A percentile compares a stretch with the other conserved stretches of the same genome.
Evolutionary conservation across 192 early-diverging fungal species (phyloP).

Genomic region (Coemansia sp.): DNA sequence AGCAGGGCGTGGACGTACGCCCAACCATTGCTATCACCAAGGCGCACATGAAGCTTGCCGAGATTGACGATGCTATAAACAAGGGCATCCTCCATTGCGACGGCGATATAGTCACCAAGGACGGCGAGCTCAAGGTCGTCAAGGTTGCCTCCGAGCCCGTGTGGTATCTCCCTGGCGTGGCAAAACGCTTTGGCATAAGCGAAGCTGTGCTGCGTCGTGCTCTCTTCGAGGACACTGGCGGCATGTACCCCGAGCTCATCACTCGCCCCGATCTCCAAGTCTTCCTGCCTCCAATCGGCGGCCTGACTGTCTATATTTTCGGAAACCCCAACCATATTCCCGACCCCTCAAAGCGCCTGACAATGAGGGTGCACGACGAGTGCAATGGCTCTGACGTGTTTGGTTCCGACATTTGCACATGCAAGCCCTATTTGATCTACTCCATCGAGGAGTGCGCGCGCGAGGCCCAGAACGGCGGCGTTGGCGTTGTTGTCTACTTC

Average conservation of each 20-base stretch:
- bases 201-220: constrained; percentile 81
- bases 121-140: constrained; percentile 81
- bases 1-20: constrained; percentile 76
- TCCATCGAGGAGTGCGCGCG: constrained; percentile 89
- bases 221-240: constrained; percentile 88
- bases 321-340: constrained; percentile 74
- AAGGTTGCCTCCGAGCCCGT: constrained; percentile 96
- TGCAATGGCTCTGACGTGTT: constrained; percentile 93
- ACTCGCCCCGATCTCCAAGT: constrained; percentile 91
- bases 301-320: constrained; percentile 78
- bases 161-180: constrained; percentile 92
- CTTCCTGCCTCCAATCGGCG: constrained; percentile 92
- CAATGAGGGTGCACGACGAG: constrained; percentile 90
- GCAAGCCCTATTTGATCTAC: constrained; percentile 78
- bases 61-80: constrained; percentile 75
- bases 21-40: constrained; percentile 91
- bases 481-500: constrained; percentile 95
- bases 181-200: constrained; percentile 80
- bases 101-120: constrained; percentile 76
- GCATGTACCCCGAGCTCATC: constrained; percentile 95
- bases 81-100: constrained; percentile 69
- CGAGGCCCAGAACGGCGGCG: constrained; percentile 87
- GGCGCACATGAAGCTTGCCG: constrained; percentile 94
- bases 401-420: constrained; percentile 85
- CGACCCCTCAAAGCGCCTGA: constrained; percentile 80